These are phyloP conservation scores for Periconia sp. DNA, from an alignment of 2,329 filamentous ascomycete species.

Conservation along the genomic window DNA sequence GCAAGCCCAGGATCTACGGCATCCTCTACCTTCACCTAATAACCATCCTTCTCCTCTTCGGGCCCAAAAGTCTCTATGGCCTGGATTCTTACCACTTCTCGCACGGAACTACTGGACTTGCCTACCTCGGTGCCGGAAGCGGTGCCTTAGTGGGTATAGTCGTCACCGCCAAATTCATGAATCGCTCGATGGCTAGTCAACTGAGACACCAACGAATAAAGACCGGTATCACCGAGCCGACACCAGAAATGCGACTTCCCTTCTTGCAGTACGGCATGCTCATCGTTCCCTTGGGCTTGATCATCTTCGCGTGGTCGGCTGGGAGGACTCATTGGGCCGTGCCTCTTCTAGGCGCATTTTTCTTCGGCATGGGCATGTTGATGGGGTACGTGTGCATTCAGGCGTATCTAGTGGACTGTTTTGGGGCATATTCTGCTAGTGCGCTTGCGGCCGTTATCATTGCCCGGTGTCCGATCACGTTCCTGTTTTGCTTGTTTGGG, in stretches of 20 bases:
- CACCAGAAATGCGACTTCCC: conserved; percentile 4
- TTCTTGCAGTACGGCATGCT: conserved; percentile 18
- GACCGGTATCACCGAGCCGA: neutral
- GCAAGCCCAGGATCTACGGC: conserved; percentile 35
- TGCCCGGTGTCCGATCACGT: conserved; percentile 1
- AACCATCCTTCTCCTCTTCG: conserved; percentile 19
- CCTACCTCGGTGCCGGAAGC: conserved; percentile 3
- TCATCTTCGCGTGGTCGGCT: conserved; percentile 5
- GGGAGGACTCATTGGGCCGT: conserved; percentile 7
- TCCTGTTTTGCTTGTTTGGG: conserved; percentile 2
- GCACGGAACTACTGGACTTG: conserved; percentile 13
- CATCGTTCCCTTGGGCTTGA: conserved; percentile 22
- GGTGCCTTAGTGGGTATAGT: conserved; percentile 3
- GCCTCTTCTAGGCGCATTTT: conserved; percentile 1
- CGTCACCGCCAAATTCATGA: conserved; percentile 3
- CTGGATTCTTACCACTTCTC: conserved; percentile 12
- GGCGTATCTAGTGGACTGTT: conserved; percentile 7
- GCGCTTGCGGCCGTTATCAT: conserved; percentile 5
- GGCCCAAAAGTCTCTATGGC: conserved; percentile 2
- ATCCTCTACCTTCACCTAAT: conserved; percentile 28
- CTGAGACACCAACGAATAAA: neutral
- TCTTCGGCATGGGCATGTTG: conserved; percentile 5
- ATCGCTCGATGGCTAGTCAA: neutral
- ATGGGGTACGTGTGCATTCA: conserved; percentile 4
- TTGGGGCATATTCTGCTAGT: conserved; percentile 2